These are phyloP conservation scores for Cryoendolithus antarcticus DNA, from an alignment of 2,329 filamentous ascomycete species.

Conservation along the genomic window DNA sequence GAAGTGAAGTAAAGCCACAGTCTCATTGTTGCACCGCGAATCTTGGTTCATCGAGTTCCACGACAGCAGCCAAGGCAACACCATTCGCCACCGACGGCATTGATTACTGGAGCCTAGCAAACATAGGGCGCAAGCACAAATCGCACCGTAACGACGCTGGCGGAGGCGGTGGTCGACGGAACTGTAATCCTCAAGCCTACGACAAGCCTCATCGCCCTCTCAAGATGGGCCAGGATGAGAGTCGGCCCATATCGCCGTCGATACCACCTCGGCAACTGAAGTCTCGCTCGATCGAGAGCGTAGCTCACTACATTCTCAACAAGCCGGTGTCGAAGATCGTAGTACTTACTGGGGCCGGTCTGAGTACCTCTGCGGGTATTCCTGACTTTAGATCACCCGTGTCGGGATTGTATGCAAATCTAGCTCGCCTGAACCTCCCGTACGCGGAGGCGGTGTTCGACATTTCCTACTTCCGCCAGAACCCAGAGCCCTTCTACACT, in stretches of 20 bases:
- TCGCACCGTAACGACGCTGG: constrained; percentile 27
- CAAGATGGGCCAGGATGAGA: constrained; percentile 82
- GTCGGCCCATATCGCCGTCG: constrained; percentile 51
- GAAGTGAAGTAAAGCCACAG: too few species aligned
- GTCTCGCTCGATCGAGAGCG: constrained; percentile 55
- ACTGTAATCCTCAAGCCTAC: background rate
- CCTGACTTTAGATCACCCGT: constrained; percentile 91
- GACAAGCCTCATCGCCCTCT: background rate
- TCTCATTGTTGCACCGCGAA: too few species aligned
- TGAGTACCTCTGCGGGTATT: constrained; percentile 62
- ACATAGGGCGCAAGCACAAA: constrained; percentile 41
- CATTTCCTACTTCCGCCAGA: constrained; percentile 71
- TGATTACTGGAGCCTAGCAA: too few species aligned
- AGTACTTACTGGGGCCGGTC: constrained; percentile 83
- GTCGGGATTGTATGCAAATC: constrained; percentile 80
- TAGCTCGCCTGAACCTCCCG: constrained; percentile 72
- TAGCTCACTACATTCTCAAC: constrained; percentile 70
- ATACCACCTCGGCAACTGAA: constrained; percentile 53
- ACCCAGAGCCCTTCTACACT: constrained; percentile 83
- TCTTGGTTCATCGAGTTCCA: too few species aligned
- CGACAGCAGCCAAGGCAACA: too few species aligned
- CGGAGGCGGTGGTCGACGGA: constrained; percentile 4
- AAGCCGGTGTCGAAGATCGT: constrained; percentile 60
- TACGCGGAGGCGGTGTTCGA: constrained; percentile 91
- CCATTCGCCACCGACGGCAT: too few species aligned